Base-by-base conservation (phyloP, 78 protist species). In the Dictyostelium citrinum region DNA sequence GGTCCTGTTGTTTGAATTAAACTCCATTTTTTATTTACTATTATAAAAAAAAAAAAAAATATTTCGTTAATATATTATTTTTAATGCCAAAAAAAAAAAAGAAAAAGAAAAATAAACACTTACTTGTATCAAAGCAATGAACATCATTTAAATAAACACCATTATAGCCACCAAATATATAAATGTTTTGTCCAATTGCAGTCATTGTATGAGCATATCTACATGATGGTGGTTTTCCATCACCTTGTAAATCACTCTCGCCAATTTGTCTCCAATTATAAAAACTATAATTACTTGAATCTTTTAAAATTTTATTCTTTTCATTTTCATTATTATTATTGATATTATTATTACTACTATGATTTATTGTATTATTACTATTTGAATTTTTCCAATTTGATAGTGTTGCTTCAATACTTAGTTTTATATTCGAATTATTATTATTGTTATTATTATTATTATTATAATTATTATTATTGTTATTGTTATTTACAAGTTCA, bases 131-230 rank as follows among this genome's bases (percentile, higher is more conserved):
- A 46, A 78, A 78, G 29, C 27, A 35, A 46, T 78, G 83, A 24
- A 49, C 24, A 78, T 78, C 83, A 78, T 78, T 78, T 39, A 78
- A 46, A 78, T 78, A 78, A 22, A 29, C 2, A 29, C 83, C 67
- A 78, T 78, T 78, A 78, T 78, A 78, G 16, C 83, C 83, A 78
- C 83, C 83, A 78, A 78, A 78, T 46, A 78, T 29, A 78, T 46
- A 78, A 14, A 78, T 46, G 1, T 29, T 78, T n/a, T 0, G 12
- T 0, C 31, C 83, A 46, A 46, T 24, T 2, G 83, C 20, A 14
- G 49, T 61, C 83, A 78, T 78, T 29, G 83, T 78, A 29, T 78
- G 83, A 5, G 83, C 83, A 46, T 78, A 78, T 78, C 83, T 78
- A n/a, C 58, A 41, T 41, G 81, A 75, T 75, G 81, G 81, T 17